phyloP scores from a whole-genome alignment of 371 early-diverging fungal species.

The Lichtheimia corymbifera region DNA sequence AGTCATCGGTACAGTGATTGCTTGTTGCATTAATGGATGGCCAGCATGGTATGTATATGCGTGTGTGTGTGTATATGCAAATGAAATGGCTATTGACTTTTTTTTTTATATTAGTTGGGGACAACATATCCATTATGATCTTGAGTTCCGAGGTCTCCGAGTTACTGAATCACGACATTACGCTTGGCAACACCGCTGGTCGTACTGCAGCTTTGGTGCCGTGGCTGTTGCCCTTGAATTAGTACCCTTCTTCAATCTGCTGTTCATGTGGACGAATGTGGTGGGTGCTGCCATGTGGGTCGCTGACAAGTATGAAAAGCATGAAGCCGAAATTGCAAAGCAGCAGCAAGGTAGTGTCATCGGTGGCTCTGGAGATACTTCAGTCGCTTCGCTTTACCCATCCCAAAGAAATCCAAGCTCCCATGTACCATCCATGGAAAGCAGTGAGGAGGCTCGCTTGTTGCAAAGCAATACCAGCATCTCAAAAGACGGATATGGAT shows the following conservation, averaged over 20 bases:
- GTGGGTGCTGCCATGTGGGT: constrained; percentile 77
- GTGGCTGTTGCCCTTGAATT: constrained; percentile 64
- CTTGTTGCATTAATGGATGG: constrained; percentile 62
- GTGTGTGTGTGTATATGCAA: background rate
- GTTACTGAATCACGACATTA: constrained; percentile 42
- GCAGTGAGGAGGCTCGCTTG: constrained; percentile 18
- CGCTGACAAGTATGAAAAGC: constrained; percentile 58
- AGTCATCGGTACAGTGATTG: constrained; percentile 52
- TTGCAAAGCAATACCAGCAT: constrained; percentile 5
- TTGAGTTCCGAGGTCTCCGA: constrained; percentile 55
- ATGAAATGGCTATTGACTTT: too few species aligned
- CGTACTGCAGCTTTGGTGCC: constrained; percentile 60
- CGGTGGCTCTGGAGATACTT: constrained; percentile 7
- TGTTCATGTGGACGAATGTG: constrained; percentile 79
- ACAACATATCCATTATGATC: constrained; percentile 54
- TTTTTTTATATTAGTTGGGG: too few species aligned
- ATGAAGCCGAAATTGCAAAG: constrained; percentile 26
- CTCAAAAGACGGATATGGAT: constrained; percentile 19
- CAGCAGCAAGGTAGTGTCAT: constrained; percentile 7
- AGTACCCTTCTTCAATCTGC: constrained; percentile 63
- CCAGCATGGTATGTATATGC: constrained; percentile 34
- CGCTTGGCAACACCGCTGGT: constrained; percentile 38
- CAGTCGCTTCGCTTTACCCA: constrained; percentile 20
- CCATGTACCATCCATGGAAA: constrained; percentile 18
- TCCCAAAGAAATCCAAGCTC: constrained; percentile 16